Conservation (phyloP, 192 early-diverging fungal species). For the Podila verticillata region DNA sequence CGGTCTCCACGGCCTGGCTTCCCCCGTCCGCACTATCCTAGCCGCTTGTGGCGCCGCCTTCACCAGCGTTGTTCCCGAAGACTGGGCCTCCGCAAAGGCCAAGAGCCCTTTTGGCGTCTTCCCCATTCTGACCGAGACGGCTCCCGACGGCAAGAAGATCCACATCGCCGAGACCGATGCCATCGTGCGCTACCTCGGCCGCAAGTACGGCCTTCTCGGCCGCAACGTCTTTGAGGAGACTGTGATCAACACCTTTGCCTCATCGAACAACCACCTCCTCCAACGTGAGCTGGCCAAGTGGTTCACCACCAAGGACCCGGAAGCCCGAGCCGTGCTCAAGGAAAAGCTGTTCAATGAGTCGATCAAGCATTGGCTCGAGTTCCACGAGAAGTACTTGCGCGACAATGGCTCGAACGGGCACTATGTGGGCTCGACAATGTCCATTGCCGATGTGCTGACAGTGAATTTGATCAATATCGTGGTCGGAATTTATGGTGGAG, state of each 20-base stretch:
- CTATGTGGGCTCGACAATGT: slow-evolving; percentile 54
- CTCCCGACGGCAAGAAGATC: slow-evolving; percentile 33
- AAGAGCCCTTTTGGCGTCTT: slow-evolving; percentile 57
- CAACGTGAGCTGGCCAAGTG: neutral
- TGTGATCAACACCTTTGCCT: slow-evolving; percentile 32
- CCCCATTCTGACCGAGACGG: slow-evolving; percentile 56
- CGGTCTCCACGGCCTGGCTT: slow-evolving; percentile 10
- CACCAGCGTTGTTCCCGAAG: slow-evolving; percentile 9
- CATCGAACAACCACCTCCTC: slow-evolving; percentile 25
- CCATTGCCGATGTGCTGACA: slow-evolving; percentile 53
- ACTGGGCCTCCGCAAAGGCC: slow-evolving; percentile 53
- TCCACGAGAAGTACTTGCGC: slow-evolving; percentile 30
- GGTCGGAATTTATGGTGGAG: neutral
- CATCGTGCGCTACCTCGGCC: slow-evolving; percentile 59
- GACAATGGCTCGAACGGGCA: slow-evolving; percentile 51
- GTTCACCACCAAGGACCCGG: slow-evolving; percentile 8
- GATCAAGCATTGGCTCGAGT: slow-evolving; percentile 9
- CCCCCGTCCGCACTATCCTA: neutral
- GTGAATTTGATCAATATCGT: slow-evolving; percentile 2
- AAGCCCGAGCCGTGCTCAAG: slow-evolving; percentile 7
- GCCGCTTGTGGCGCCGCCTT: neutral
- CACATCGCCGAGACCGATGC: slow-evolving; percentile 53
- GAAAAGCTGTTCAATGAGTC: neutral
- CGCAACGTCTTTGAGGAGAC: slow-evolving; percentile 28
- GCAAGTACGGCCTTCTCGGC: slow-evolving; percentile 48